Evolutionary conservation across 768 basidiomycete species (phyloP).

Genomic region (Infundibulicybe gibba): DNA sequence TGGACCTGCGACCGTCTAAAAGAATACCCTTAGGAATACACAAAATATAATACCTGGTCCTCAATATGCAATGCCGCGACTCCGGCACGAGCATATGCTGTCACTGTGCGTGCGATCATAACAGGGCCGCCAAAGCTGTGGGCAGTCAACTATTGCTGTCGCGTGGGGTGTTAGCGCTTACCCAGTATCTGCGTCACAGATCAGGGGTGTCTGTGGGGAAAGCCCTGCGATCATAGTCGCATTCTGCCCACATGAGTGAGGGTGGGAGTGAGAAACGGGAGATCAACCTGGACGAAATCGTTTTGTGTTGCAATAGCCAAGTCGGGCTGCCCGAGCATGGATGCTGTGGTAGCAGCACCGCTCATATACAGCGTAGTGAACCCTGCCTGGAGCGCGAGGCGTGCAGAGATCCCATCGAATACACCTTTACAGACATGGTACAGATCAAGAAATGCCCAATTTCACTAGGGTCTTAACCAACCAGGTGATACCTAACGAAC

Average conservation of each 20-base stretch:
- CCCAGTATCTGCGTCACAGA: constrained; percentile 58
- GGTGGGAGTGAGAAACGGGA: background rate
- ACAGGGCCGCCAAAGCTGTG: constrained; percentile 49
- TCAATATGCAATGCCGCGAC: constrained; percentile 54
- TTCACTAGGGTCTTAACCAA: no score
- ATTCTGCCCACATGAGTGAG: constrained; percentile 18
- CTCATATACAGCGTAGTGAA: constrained; percentile 52
- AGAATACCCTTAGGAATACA: no score
- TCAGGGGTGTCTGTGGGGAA: constrained; percentile 42
- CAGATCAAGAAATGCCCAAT: no score
- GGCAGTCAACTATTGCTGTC: background rate
- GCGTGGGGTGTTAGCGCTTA: constrained; percentile 10
- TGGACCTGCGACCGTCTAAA: constrained; percentile 17
- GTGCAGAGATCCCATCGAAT: constrained; percentile 48
- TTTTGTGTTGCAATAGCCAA: constrained; percentile 52
- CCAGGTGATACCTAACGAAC: no score
- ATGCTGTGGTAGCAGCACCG: constrained; percentile 48
- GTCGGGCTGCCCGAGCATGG: constrained; percentile 51
- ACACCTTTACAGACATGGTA: constrained; percentile 25
- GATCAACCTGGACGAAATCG: constrained; percentile 43
- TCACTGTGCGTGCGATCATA: constrained; percentile 51
- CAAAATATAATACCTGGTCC: constrained; percentile 38
- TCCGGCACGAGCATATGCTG: constrained; percentile 44
- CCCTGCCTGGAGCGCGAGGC: constrained; percentile 48
- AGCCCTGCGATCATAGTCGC: constrained; percentile 47